phyloP scores from a whole-genome alignment of 129 eudicot genomes.

The Pseudognaphalium luteoalbum region DNA sequence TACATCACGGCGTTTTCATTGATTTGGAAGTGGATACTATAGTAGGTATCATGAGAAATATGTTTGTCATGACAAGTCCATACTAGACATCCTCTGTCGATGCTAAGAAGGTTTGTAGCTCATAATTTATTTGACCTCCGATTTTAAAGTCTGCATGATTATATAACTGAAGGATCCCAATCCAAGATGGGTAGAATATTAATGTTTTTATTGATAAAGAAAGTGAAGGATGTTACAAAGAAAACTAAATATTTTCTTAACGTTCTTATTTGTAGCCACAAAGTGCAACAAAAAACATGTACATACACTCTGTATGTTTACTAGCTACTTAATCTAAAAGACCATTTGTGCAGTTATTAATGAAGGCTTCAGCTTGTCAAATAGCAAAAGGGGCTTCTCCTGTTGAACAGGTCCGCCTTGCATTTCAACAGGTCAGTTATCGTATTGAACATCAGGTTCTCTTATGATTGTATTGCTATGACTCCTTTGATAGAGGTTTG shows the following conservation, averaged over 20 bases:
- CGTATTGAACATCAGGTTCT: constrained; percentile 16
- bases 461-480: constrained; percentile 14
- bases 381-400: constrained; percentile 69
- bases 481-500: not conserved
- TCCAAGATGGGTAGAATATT: not conserved
- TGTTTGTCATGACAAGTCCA: constrained; percentile 5
- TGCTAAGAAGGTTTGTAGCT: not conserved
- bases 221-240: not conserved
- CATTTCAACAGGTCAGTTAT: constrained; percentile 78
- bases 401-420: constrained; percentile 66
- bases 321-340: constrained; percentile 9
- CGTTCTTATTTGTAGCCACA: not conserved
- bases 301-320: not conserved
- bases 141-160: not conserved
- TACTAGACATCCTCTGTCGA: not conserved
- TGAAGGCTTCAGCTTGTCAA: constrained; percentile 75
- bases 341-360: constrained; percentile 55
- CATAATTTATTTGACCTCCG: not conserved
- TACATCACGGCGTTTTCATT: not conserved
- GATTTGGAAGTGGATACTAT: not conserved
- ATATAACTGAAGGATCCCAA: not conserved
- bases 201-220: not conserved
- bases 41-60: constrained; percentile 2
- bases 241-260: not conserved
- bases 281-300: not conserved